Base-by-base conservation (phyloP, 2,329 filamentous ascomycete genomes). In the Fusarium hainanense region DNA sequence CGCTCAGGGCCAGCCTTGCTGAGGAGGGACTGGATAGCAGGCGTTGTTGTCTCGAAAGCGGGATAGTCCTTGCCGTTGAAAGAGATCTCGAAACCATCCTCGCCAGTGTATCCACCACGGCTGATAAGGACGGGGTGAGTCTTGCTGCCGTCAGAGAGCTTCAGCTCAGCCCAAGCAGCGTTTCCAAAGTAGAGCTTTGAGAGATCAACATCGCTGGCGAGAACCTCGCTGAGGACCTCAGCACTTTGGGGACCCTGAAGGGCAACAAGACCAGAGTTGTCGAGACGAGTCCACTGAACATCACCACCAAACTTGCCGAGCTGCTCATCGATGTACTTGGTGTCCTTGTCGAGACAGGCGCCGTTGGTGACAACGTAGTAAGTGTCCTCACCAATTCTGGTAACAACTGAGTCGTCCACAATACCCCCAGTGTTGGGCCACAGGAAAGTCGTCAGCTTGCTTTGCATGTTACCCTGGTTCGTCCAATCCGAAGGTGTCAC, bases 341-440 rank as follows among this genome's bases (percentile, higher is more conserved):
- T 85, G 81, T 98, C 95, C 83, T 98, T 98, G 48, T 94, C 91
- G 56, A 94, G 87, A 80, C 94, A 97, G 40, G 90, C 96, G 27
- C 95, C 96, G 79, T 99, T 99, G 69, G 94, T 97, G 66, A 99
- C 96, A 61, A 98, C 90, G 81, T 98, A 97, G 84, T 94, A 98
- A 56, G 87, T 81, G 62, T 93, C 88, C 58, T 87, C 85, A 27
- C 85, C 87, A n/a, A 97, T 85, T 66, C 92, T 88, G 8, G 94
- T 97, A 76, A 99, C 90, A 74, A 99, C 91, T 7, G 92, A 94
- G 82, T 99, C 96, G 78, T 99, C 96, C 50, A 97, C 90, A 73
- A 99, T 98, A 51, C 96, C 96, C 43, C 96, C 96, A 0, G 90
- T 94, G 14, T 83, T 84, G 7, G 91, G 89, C 81, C 93, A 92